Evolutionary conservation across 495 filamentous ascomycete genomes (phyloP), one percentile per base, ranked within the genome.

Genomic region (Saxophila tyrrhenica): DNA sequence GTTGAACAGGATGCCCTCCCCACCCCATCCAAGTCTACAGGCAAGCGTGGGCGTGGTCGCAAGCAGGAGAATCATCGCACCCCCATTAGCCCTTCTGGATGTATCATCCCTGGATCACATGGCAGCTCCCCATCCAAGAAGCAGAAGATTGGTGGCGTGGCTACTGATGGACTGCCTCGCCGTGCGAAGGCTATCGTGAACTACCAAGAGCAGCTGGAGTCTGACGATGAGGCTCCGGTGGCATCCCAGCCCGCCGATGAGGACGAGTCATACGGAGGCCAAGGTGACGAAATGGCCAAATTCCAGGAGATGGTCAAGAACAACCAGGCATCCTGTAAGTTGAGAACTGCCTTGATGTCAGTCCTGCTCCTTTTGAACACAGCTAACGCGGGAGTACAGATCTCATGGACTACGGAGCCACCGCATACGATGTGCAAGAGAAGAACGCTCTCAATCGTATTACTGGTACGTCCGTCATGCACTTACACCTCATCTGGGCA

Each of bases 171-270:
- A 13, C 21, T 41, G 11, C 8, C 10, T 15, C 49, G n/a, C n/a
- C 38, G 32, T 25, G 9, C 38, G 10, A 51, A 38, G 16, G 38
- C 29, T 1, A 20, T 15, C 9, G 25, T 51, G 2, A 39, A 51
- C 49, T 51, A 51, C 49, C 29, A 51, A 20, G 49, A 51, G 49
- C 49, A 39, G 20, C 29, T 22, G 1, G 47, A 49, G 2, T 39
- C 29, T 13, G 49, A 51, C 15, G 49, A 51, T 24, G 49, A 51
- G 29, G 29, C 7, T 13, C 7, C 7, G 5, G 29, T 13, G 7
- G 13, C 29, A 13, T 13, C 13, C 29, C 7, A 35, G 29, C 5
- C 29, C 5, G 29, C 22, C 16, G 45, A 50, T 25, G 47, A 13
- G 25, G 25, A 32, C 19, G 19, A 50, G 23, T 21, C 25, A 24